Evolutionary conservation across 75 land plant species (phyloP).

Genomic region (Pseudotsuga menziesii): DNA sequence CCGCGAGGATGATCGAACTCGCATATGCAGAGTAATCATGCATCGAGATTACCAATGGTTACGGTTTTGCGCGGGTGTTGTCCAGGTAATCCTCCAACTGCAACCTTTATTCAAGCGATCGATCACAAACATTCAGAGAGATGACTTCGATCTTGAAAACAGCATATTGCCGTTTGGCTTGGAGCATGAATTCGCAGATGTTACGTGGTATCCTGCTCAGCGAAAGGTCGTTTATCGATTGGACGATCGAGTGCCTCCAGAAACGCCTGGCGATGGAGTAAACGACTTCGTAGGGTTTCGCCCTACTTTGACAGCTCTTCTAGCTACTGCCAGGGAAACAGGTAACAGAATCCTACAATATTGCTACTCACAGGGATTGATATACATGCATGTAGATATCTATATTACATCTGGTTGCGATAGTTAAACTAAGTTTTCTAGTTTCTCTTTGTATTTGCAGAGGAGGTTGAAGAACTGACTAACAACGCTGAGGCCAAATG

Average conservation of each 20-base stretch:
- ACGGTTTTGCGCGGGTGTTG: too few relatives aligned
- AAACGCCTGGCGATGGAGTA: constrained; percentile 21
- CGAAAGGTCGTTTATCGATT: constrained; percentile 16
- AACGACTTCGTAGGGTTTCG: constrained; percentile 23
- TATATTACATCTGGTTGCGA: too few relatives aligned
- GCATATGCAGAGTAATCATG: too few relatives aligned
- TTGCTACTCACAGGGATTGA: background rate
- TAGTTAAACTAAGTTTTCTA: too few relatives aligned
- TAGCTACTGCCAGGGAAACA: constrained; percentile 16
- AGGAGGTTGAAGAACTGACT: background rate
- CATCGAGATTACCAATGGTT: too few relatives aligned
- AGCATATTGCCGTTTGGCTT: constrained; percentile 8
- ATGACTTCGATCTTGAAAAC: constrained; percentile 19
- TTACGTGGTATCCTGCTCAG: constrained; percentile 35
- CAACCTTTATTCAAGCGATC: constrained; percentile 44
- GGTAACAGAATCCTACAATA: constrained; percentile 17
- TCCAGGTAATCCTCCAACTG: constrained; percentile 22
- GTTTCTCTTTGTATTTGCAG: background rate
- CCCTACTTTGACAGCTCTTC: constrained; percentile 4
- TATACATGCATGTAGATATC: background rate
- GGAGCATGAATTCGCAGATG: constrained; percentile 23
- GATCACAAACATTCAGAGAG: constrained; percentile 8
- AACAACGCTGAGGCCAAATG: background rate
- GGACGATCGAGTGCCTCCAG: constrained; percentile 21
- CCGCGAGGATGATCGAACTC: too few relatives aligned